Evolutionary conservation across 225 moss, liverwort and hornwort species (phyloP), one percentile per base, ranked within the genome.

Genomic region (Climacium dendroides): DNA sequence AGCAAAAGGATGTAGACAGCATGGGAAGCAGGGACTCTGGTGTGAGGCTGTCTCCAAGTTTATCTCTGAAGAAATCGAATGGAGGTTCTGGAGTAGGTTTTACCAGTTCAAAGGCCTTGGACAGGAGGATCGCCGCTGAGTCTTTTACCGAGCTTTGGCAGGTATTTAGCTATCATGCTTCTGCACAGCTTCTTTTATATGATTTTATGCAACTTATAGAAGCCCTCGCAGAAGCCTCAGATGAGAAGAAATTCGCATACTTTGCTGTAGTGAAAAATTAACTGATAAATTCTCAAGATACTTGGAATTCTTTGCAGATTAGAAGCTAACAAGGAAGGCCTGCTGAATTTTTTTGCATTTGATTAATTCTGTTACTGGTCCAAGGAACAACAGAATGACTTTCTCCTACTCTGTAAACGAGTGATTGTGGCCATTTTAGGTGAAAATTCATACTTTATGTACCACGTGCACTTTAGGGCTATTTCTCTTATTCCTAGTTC

Each of bases 71-170:
- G 91, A 92, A 92, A 74, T 83, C 87, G 58, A 91, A 92, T 69
- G 91, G 89, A 85, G 88, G 83, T 89, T 79, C 88, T 87, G 90
- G 79, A 67, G 60, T 89, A 74, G 87, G 87, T 41, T 90, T 89
- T 65, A 89, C 91, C n/a, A 90, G 55, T 86, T 89, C 89, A 79
- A 92, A 87, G 81, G 81, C 57, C 69, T 91, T 87, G 53, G 93
- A 93, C 84, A 92, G 87, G 22, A 90, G 92, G 85, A 45, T 90
- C 90, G 89, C 86, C 34, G 37, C 43, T 37, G 94, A 94, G 65
- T 81, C 87, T 34, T 94, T 87, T 22, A 84, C 90, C 69, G 94
- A 92, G 83, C 86, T 78, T 78, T 94, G 94, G 94, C 94, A 94
- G 94, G 94, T 94, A 90, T 41, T 70, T 80, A 66, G 77, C 61